Evolutionary conservation across 1,139 yeast genomes (phyloP).

Genomic region (Blastobotrys proliferans): DNA sequence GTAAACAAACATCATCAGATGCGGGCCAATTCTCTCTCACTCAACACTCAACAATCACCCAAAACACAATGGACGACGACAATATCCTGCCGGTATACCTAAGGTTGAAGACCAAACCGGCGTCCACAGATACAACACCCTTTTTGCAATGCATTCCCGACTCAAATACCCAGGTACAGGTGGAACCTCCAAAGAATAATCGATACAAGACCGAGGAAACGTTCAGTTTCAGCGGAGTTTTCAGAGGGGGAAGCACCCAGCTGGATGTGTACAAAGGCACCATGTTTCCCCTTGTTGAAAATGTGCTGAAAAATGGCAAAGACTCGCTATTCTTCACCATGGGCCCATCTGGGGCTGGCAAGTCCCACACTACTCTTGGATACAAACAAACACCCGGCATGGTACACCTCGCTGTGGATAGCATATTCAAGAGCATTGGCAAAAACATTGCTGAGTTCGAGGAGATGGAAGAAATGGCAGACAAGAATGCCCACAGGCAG

Average conservation of each 20-base stretch:
- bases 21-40: background rate
- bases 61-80: background rate
- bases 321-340: conserved; percentile 45
- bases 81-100: conserved; percentile 35
- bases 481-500: conserved; percentile 27
- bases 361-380: conserved; percentile 35
- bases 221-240: conserved; percentile 36
- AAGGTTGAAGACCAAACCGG: conserved; percentile 34
- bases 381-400: conserved; percentile 31
- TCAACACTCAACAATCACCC: background rate
- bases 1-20: background rate
- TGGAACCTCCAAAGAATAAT: conserved; percentile 27
- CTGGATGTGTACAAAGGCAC: conserved; percentile 33
- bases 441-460: conserved; percentile 42
- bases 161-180: conserved; percentile 14
- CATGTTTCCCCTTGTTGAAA: conserved; percentile 32
- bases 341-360: conserved; percentile 52
- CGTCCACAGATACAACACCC: conserved; percentile 14
- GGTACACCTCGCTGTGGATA: conserved; percentile 34
- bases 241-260: conserved; percentile 31
- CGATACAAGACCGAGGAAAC: conserved; percentile 29
- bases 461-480: conserved; percentile 30
- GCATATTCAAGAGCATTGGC: conserved; percentile 44
- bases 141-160: conserved; percentile 20
- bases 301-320: conserved; percentile 31